These are phyloP conservation scores for Calonectria multiphialidica DNA, from an alignment of 2,329 filamentous ascomycete genomes.

Conservation along the genomic window DNA sequence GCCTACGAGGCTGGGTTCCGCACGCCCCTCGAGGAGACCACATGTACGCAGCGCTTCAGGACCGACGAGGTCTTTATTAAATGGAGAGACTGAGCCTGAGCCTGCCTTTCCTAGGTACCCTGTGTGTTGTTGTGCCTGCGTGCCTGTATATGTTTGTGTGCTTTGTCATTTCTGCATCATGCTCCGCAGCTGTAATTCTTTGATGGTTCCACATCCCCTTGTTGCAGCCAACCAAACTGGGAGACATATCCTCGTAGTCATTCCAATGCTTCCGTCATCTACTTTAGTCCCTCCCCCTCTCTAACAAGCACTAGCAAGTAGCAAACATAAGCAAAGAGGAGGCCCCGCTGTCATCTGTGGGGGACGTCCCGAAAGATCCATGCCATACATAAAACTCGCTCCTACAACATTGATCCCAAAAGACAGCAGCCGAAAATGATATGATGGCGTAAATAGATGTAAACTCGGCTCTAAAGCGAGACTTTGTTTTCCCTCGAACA, in stretches of 20 bases:
- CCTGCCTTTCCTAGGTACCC: constrained; percentile 7
- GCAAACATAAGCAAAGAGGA: neutral
- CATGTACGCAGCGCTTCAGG: constrained; percentile 85
- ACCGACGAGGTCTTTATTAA: constrained; percentile 85
- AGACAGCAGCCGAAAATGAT: neutral
- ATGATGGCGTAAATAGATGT: neutral
- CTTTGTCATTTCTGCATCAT: constrained; percentile 6
- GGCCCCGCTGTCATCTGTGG: neutral
- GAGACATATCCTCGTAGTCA: neutral
- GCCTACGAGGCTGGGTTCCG: constrained; percentile 85
- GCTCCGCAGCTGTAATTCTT: neutral
- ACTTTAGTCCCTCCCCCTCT: neutral
- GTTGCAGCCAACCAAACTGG: neutral
- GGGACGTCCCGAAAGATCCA: neutral
- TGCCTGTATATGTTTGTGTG: constrained; percentile 12
- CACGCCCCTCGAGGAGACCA: constrained; percentile 83
- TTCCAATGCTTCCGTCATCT: constrained; percentile 7
- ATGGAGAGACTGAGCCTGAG: constrained; percentile 73
- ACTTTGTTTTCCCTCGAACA: neutral
- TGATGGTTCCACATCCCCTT: neutral
- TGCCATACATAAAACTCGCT: neutral
- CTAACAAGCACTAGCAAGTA: neutral
- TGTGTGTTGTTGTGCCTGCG: constrained; percentile 2
- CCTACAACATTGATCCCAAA: neutral
- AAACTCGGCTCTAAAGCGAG: neutral